phyloP scores from a whole-genome alignment of 202 grass and related monocot species.

The Zoysia matrella region DNA sequence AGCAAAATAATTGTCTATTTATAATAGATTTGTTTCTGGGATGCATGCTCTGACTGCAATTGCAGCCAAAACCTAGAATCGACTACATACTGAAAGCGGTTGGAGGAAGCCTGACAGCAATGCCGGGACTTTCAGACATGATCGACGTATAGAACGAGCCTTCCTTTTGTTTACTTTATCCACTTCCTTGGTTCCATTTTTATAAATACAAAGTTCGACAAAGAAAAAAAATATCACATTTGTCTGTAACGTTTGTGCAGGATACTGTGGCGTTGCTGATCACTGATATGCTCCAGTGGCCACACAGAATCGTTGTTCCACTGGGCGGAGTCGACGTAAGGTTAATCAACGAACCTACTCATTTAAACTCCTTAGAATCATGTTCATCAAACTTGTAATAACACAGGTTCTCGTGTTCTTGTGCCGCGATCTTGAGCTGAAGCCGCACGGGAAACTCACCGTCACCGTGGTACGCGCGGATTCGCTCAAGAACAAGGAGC shows the following conservation, averaged over 20 bases:
- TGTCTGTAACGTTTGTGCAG: slow-evolving; percentile 40
- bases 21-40: not conserved
- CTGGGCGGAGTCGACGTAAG: slow-evolving; percentile 86
- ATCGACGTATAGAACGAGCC: slow-evolving; percentile 69
- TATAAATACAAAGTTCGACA: not conserved
- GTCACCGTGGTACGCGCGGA: slow-evolving; percentile 77
- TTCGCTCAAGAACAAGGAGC: slow-evolving; percentile 86
- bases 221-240: not conserved
- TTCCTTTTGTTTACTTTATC: not conserved
- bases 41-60: slow-evolving; percentile 27
- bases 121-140: slow-evolving; percentile 97
- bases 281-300: slow-evolving; percentile 97
- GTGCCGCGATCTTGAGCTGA: slow-evolving; percentile 92
- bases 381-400: not conserved
- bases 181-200: slow-evolving; percentile 9
- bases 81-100: slow-evolving; percentile 95
- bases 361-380: not conserved
- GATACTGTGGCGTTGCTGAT: slow-evolving; percentile 86
- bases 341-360: slow-evolving; percentile 35
- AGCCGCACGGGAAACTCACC: slow-evolving; percentile 83
- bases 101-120: slow-evolving; percentile 92
- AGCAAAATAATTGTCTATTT: not conserved
- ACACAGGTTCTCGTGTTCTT: slow-evolving; percentile 35
- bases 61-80: slow-evolving; percentile 91
- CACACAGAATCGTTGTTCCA: slow-evolving; percentile 92